Conservation (phyloP, 768 basidiomycete species). For the Phaeotremella skinneri region DNA sequence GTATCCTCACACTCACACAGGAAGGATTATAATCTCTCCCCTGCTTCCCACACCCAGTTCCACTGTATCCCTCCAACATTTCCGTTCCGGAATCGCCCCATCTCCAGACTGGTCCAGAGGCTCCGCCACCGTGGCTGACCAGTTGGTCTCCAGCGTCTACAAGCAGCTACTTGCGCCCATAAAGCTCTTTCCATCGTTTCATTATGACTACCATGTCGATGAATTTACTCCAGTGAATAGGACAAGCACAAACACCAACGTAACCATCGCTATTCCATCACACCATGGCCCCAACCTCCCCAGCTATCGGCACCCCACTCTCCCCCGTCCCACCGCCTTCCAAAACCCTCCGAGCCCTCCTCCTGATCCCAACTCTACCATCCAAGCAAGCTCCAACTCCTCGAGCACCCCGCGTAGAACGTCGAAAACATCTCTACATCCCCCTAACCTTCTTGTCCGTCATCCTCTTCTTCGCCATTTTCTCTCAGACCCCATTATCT, state of each 20-base stretch:
- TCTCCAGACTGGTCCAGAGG: background rate
- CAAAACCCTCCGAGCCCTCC: background rate
- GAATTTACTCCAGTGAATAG: too few species aligned
- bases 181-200: too few species aligned
- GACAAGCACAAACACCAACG: too few species aligned
- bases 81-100: background rate
- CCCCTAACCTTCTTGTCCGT: background rate
- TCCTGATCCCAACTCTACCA: background rate
- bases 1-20: too few species aligned
- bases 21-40: too few species aligned
- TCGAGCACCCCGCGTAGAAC: background rate
- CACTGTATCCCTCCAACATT: too few species aligned
- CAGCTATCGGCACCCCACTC: background rate
- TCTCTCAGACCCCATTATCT: background rate
- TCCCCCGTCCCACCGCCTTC: background rate
- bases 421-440: background rate
- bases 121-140: background rate
- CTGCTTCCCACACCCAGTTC: too few species aligned
- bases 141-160: too few species aligned
- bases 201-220: too few species aligned
- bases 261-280: too few species aligned
- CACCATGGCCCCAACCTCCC: background rate
- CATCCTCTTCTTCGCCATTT: background rate
- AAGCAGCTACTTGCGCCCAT: too few species aligned
- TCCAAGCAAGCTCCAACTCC: background rate